Percentiles rank a stretch among this genome's conserved stretches.
phyloP scores from a whole-genome alignment of 169 alveolate genomes.

The Cryptosporidium sp. region DNA sequence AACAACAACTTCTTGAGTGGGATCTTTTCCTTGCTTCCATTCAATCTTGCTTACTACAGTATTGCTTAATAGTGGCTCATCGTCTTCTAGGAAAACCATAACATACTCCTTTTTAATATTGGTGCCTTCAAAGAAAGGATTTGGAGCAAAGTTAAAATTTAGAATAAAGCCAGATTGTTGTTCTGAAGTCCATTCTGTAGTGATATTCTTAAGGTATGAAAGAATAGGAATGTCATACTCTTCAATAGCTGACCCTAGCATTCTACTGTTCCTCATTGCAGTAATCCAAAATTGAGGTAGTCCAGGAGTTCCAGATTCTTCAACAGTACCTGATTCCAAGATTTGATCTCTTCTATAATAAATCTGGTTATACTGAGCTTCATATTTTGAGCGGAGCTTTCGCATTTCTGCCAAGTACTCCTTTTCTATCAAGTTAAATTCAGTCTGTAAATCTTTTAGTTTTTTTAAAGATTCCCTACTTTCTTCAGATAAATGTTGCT shows the following conservation, averaged over 20 bases:
- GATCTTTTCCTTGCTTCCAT: slow-evolving; percentile 72
- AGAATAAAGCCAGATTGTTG: slow-evolving; percentile 78
- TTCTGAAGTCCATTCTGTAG: slow-evolving; percentile 77
- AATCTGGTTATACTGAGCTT: slow-evolving; percentile 39
- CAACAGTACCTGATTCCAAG: slow-evolving; percentile 14
- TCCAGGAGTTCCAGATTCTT: slow-evolving; percentile 72
- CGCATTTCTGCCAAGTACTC: slow-evolving; percentile 65
- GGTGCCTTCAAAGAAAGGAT: slow-evolving; percentile 77
- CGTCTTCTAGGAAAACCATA: slow-evolving; percentile 58
- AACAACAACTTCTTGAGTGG: slow-evolving; percentile 71
- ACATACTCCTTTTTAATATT: slow-evolving; percentile 74
- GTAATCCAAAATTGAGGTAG: slow-evolving; percentile 79
- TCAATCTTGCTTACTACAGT: slow-evolving; percentile 43
- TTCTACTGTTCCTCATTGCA: slow-evolving; percentile 75
- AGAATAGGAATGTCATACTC: slow-evolving; percentile 77
- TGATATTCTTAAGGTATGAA: slow-evolving; percentile 64
- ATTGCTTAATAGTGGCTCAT: slow-evolving; percentile 70
- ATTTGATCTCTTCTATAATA: slow-evolving; percentile 38
- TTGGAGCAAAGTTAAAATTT: slow-evolving; percentile 76
- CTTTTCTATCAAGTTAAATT: slow-evolving; percentile 35
- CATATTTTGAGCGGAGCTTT: slow-evolving; percentile 45
- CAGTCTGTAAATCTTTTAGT: slow-evolving; percentile 33
- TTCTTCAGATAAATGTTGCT: slow-evolving; percentile 46
- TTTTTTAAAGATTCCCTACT: slow-evolving; percentile 38
- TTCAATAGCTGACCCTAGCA: slow-evolving; percentile 77